phyloP scores from a whole-genome alignment of 495 filamentous ascomycete species.

The Talaromyces thailandensis region DNA sequence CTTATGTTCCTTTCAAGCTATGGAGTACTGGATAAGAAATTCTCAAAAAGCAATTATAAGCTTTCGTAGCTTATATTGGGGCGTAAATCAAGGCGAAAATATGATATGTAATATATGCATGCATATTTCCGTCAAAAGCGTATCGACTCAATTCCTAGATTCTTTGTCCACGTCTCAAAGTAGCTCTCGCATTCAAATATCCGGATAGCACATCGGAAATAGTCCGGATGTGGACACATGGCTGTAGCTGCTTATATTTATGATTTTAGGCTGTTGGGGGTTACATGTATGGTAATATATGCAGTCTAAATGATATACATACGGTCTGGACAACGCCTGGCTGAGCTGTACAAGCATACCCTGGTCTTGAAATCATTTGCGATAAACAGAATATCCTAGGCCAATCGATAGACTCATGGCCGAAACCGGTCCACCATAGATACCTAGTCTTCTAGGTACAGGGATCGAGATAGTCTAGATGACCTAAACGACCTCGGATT shows the following conservation, averaged over 20 bases:
- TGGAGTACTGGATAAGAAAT: background rate
- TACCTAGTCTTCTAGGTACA: background rate
- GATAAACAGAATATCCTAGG: background rate
- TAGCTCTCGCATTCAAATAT: background rate
- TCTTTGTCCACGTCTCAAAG: background rate
- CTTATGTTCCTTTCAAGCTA: background rate
- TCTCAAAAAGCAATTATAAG: background rate
- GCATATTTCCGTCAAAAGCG: background rate
- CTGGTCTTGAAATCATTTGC: background rate
- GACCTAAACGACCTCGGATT: background rate
- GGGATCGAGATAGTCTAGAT: background rate
- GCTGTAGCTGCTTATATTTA: background rate
- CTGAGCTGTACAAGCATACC: background rate
- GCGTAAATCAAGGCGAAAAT: background rate
- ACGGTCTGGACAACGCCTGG: background rate
- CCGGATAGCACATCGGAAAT: background rate
- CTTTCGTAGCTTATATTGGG: background rate
- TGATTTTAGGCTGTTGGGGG: background rate
- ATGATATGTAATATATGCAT: background rate
- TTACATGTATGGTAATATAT: background rate
- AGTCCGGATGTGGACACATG: background rate
- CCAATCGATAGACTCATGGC: background rate
- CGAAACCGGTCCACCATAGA: background rate
- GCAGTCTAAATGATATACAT: background rate
- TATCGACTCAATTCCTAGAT: background rate